Evolutionary conservation across 2,329 filamentous ascomycete species (phyloP).

Genomic region (Calonectria pseudoturangicola): DNA sequence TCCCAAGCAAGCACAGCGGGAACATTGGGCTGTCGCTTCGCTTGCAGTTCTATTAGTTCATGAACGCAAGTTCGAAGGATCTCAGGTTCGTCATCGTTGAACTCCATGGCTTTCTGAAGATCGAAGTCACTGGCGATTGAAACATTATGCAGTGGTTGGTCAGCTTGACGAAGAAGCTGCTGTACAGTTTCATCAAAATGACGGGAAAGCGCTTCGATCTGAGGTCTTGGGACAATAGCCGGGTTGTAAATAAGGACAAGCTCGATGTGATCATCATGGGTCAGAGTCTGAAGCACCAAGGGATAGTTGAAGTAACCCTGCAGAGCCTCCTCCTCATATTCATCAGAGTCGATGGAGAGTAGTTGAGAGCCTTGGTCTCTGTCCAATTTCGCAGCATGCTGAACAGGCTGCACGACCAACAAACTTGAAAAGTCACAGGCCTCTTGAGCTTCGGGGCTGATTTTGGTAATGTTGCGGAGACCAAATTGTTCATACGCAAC

Average conservation of each 20-base stretch:
- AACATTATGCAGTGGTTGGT: neutral
- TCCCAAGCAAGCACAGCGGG: constrained; percentile 5
- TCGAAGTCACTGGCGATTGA: neutral
- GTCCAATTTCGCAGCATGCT: neutral
- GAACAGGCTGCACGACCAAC: constrained; percentile 22
- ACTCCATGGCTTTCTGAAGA: constrained; percentile 5
- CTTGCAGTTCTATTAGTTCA: constrained; percentile 6
- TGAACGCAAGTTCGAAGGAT: constrained; percentile 6
- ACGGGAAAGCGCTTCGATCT: constrained; percentile 9
- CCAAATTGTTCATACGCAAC: constrained; percentile 23
- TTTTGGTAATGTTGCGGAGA: constrained; percentile 22
- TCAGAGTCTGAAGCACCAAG: constrained; percentile 2
- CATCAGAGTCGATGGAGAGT: neutral
- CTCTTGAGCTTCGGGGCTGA: constrained; percentile 4
- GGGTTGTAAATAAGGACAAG: constrained; percentile 18
- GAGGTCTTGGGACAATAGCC: neutral
- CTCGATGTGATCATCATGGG: constrained; percentile 12
- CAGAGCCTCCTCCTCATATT: constrained; percentile 6
- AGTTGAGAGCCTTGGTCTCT: neutral
- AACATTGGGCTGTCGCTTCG: neutral
- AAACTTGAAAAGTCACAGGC: constrained; percentile 26
- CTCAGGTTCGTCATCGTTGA: constrained; percentile 9
- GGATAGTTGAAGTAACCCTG: constrained; percentile 23
- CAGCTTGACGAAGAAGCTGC: neutral
- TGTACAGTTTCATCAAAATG: constrained; percentile 10